These are phyloP conservation scores for Trifolium fragiferum DNA, from an alignment of 306 rosid genomes.

Conservation along the genomic window DNA sequence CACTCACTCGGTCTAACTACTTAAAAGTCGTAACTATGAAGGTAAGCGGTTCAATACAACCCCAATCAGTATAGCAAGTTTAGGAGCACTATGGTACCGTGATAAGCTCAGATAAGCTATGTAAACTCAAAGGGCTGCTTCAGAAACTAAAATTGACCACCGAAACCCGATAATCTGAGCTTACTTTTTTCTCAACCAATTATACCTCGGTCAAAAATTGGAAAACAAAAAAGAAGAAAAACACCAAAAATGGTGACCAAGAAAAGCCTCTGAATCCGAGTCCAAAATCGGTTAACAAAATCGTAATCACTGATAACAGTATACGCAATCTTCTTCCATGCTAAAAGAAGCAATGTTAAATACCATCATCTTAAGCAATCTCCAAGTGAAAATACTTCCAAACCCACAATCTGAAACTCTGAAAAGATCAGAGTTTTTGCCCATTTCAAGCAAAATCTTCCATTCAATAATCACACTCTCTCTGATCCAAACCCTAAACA, in stretches of 20 bases:
- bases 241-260: constrained; percentile 41
- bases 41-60: constrained; percentile 41
- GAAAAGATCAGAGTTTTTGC: constrained; percentile 40
- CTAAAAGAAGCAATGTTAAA: constrained; percentile 43
- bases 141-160: constrained; percentile 56
- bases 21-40: constrained; percentile 32
- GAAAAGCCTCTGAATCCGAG: constrained; percentile 40
- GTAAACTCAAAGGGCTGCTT: constrained; percentile 54
- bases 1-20: constrained; percentile 46
- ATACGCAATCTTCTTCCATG: constrained; percentile 81
- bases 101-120: constrained; percentile 52
- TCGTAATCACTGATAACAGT: constrained; percentile 54
- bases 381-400: constrained; percentile 52
- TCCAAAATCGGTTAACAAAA: constrained; percentile 36
- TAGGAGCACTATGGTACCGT: not conserved
- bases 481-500: constrained; percentile 28
- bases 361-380: constrained; percentile 60
- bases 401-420: constrained; percentile 38
- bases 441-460: constrained; percentile 43
- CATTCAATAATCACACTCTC: constrained; percentile 21
- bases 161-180: constrained; percentile 51
- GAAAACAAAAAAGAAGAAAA: constrained; percentile 1
- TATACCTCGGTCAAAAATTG: constrained; percentile 43
- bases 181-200: constrained; percentile 50
- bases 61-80: constrained; percentile 40